phyloP scores from a whole-genome alignment of 257 asterid species.

The Plantago ovata region DNA sequence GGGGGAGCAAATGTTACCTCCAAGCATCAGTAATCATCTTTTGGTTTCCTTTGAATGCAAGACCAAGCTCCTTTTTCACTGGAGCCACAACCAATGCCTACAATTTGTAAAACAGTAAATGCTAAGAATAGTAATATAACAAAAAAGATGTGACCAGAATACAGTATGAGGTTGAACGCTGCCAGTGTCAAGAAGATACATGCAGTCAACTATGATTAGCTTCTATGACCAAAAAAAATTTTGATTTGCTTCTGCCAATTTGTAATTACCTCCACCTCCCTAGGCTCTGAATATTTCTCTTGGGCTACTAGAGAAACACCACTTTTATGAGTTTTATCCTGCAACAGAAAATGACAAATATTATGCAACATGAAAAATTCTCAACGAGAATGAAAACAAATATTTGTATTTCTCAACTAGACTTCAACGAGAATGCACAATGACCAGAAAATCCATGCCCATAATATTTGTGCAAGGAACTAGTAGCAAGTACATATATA shows the following conservation, averaged over 20 bases:
- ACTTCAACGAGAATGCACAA: neutral
- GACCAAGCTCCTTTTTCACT: constrained; percentile 60
- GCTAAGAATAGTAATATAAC: neutral
- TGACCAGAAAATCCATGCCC: neutral
- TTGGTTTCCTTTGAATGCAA: constrained; percentile 56
- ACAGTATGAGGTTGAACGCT: too few species aligned
- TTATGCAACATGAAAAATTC: neutral
- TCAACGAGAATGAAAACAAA: too few species aligned
- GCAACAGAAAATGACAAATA: constrained; percentile 20
- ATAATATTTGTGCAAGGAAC: neutral
- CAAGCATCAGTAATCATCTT: constrained; percentile 58
- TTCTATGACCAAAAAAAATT: too few species aligned
- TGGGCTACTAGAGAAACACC: constrained; percentile 68
- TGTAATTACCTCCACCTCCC: constrained; percentile 72
- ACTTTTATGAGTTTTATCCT: constrained; percentile 86
- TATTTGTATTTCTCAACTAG: neutral
- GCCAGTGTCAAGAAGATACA: too few species aligned
- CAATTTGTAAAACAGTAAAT: neutral
- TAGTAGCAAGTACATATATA: too few species aligned
- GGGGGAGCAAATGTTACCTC: constrained; percentile 30
- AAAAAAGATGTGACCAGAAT: neutral
- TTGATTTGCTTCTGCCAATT: too few species aligned
- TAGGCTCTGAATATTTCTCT: constrained; percentile 69
- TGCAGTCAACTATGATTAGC: neutral
- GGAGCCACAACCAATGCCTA: constrained; percentile 57